Evolutionary conservation across 1,284 basidiomycete species (phyloP).

Genomic region (Cutaneotrichosporon sp.): DNA sequence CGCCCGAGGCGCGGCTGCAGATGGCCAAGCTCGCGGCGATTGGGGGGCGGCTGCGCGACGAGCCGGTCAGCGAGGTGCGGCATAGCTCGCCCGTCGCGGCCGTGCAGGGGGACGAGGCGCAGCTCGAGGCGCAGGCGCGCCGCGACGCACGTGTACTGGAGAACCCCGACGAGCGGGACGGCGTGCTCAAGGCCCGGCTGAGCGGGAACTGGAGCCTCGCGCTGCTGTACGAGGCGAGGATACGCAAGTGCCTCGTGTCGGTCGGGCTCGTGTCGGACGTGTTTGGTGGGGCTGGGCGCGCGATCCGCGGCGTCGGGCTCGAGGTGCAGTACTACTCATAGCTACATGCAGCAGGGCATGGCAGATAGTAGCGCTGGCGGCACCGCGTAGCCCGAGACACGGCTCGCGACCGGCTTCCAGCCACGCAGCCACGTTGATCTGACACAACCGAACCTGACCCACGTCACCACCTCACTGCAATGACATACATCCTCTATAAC

Average conservation of each 20-base stretch:
- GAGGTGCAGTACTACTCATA: conserved; percentile 82
- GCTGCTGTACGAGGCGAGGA: conserved; percentile 90
- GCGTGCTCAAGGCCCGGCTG: conserved; percentile 84
- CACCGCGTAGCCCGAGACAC: too few species aligned
- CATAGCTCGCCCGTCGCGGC: too few species aligned
- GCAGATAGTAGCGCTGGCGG: too few species aligned
- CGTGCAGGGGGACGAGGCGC: neutral
- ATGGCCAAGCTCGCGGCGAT: conserved; percentile 17
- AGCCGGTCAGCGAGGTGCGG: conserved; percentile 4
- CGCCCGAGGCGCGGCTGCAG: conserved; percentile 11
- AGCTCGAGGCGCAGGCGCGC: neutral
- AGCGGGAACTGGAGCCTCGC: conserved; percentile 87
- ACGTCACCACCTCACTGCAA: too few species aligned
- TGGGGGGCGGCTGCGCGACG: conserved; percentile 20
- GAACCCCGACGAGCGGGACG: conserved; percentile 52
- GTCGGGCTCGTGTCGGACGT: conserved; percentile 86
- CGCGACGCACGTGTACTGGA: neutral
- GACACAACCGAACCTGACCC: too few species aligned
- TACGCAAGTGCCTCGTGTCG: conserved; percentile 84
- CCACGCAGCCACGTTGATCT: too few species aligned
- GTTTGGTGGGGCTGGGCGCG: conserved; percentile 69
- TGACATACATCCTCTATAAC: neutral
- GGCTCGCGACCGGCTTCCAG: too few species aligned
- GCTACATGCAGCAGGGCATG: too few species aligned
- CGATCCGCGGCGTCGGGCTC: conserved; percentile 82